Conservation (phyloP, 495 filamentous ascomycete genomes). For the Eremomyces bilateralis region DNA sequence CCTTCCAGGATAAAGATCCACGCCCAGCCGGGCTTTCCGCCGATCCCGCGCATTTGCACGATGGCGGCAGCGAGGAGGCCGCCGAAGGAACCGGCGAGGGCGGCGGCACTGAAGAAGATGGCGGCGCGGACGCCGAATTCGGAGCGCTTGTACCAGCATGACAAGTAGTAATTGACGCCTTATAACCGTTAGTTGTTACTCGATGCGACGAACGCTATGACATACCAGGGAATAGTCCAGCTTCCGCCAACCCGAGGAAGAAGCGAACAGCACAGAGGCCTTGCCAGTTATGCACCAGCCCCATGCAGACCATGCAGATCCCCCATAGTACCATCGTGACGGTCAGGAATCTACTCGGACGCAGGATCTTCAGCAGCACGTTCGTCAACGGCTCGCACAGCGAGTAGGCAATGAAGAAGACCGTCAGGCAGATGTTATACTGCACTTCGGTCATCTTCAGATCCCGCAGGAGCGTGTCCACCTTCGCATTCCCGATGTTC, state of each 20-base stretch:
- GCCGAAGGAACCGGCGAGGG: slow-evolving; percentile 69
- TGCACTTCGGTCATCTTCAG: slow-evolving; percentile 41
- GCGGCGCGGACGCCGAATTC: slow-evolving; percentile 63
- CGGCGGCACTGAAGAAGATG: slow-evolving; percentile 81
- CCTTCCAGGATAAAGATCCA: slow-evolving; percentile 78
- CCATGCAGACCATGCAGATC: slow-evolving; percentile 65
- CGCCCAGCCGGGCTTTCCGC: slow-evolving; percentile 46
- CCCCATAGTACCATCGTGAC: slow-evolving; percentile 44
- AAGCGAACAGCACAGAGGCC: slow-evolving; percentile 68
- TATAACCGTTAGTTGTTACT: neutral
- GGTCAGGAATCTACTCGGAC: slow-evolving; percentile 23
- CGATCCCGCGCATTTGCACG: slow-evolving; percentile 48
- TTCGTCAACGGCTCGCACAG: slow-evolving; percentile 78
- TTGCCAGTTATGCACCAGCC: slow-evolving; percentile 52
- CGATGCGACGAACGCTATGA: slow-evolving; percentile 38
- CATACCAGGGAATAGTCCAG: slow-evolving; percentile 69
- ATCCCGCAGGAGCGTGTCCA: slow-evolving; percentile 45
- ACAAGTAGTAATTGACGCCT: slow-evolving; percentile 20
- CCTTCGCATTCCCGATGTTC: slow-evolving; percentile 55
- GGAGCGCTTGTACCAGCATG: slow-evolving; percentile 65
- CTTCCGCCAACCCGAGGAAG: slow-evolving; percentile 70
- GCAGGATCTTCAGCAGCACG: slow-evolving; percentile 51
- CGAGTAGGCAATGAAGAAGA: slow-evolving; percentile 87
- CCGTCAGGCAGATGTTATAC: slow-evolving; percentile 58
- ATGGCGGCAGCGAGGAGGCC: slow-evolving; percentile 65